A percentile compares a stretch with the other conserved stretches of the same genome.
Evolutionary conservation across 2,329 filamentous ascomycete genomes (phyloP).

Genomic region (Ploettnerulaceae sp.): DNA sequence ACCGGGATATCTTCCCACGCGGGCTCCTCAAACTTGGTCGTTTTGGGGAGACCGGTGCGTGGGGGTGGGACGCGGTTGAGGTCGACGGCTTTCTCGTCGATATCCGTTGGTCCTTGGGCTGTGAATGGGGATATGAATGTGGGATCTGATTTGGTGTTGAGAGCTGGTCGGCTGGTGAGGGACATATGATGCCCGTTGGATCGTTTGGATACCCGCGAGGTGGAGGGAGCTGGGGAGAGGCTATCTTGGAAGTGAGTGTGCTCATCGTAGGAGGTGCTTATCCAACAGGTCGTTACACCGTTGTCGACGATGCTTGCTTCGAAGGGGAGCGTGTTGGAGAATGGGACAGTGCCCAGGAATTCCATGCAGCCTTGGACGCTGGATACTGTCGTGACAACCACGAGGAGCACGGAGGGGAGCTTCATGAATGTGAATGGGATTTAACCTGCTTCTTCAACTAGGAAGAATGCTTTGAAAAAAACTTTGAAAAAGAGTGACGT

Average conservation of each 20-base stretch:
- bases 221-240: background rate
- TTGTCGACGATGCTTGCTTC: conserved; percentile 17
- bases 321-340: conserved; percentile 14
- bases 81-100: conserved; percentile 2
- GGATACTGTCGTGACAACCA: too few relatives aligned
- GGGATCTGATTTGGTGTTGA: background rate
- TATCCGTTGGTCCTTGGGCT: background rate
- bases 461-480: too few relatives aligned
- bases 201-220: background rate
- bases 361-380: conserved; percentile 13
- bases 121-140: background rate
- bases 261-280: conserved; percentile 11
- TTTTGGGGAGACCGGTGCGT: background rate
- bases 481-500: too few relatives aligned
- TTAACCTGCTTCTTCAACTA: too few relatives aligned
- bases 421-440: too few relatives aligned
- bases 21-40: background rate
- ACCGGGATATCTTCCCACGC: background rate
- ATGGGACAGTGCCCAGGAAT: conserved; percentile 17
- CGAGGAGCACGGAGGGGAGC: background rate
- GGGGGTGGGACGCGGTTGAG: background rate
- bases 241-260: conserved; percentile 2
- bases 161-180: background rate
- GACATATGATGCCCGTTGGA: conserved; percentile 1
- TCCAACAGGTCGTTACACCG: conserved; percentile 16